phyloP scores from a whole-genome alignment of 257 asterid species.

The Ballota nigra region DNA sequence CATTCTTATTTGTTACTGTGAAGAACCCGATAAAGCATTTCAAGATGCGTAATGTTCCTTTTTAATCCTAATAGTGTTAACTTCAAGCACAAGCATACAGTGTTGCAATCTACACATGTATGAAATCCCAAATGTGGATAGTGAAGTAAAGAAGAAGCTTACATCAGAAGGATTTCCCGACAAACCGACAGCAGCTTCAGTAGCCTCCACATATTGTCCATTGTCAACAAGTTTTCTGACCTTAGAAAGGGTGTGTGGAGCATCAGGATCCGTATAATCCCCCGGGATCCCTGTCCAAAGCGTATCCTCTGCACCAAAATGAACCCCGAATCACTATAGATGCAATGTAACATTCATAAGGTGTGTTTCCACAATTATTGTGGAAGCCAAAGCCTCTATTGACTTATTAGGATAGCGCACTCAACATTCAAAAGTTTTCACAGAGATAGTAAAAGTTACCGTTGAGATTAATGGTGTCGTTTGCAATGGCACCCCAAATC shows the following conservation, averaged over 20 bases:
- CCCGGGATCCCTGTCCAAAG: slow-evolving; percentile 84
- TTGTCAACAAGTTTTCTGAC: slow-evolving; percentile 65
- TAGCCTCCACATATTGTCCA: slow-evolving; percentile 59
- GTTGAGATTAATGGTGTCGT: slow-evolving; percentile 73
- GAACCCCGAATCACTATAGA: not conserved
- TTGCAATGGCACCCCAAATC: slow-evolving; percentile 69
- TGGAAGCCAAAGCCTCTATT: not conserved
- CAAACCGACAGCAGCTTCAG: slow-evolving; percentile 47
- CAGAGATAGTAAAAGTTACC: slow-evolving; percentile 34
- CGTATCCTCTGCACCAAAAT: slow-evolving; percentile 65
- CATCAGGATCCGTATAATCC: slow-evolving; percentile 46
- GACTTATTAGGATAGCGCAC: no score
- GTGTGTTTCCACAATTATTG: not conserved
- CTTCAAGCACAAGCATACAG: not conserved
- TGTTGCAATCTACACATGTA: not conserved
- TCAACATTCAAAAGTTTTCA: no score
- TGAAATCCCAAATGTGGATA: not conserved
- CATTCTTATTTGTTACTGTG: not conserved
- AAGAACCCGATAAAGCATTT: not conserved
- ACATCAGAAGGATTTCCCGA: slow-evolving; percentile 55
- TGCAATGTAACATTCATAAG: not conserved
- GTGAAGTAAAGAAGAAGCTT: slow-evolving; percentile 22
- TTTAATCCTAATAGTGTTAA: not conserved
- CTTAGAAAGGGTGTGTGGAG: slow-evolving; percentile 41
- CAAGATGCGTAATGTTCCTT: not conserved